phyloP scores from a whole-genome alignment of 108 stramenopile species.

The Phaeodactylum tricornutum region DNA sequence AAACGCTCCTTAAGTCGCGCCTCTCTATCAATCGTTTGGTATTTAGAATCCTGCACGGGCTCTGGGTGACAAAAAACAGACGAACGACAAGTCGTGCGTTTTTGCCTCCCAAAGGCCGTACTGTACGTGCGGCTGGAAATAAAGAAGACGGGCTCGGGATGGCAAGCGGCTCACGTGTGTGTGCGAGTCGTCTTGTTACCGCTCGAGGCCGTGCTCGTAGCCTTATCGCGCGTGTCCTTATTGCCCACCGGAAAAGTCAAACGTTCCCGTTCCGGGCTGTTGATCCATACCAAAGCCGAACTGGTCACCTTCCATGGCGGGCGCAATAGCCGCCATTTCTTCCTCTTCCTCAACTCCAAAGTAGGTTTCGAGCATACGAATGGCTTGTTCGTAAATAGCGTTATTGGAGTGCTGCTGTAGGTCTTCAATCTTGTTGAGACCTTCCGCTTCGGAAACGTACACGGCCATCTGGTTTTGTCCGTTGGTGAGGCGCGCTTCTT shows the following conservation, averaged over 20 bases:
- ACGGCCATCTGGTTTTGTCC: slow-evolving; percentile 87
- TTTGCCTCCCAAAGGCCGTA: too few species aligned
- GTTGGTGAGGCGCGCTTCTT: slow-evolving; percentile 70
- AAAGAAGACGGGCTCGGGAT: too few species aligned
- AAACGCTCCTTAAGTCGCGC: too few species aligned
- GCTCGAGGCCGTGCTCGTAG: too few species aligned
- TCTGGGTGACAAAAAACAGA: too few species aligned
- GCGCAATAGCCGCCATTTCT: slow-evolving; percentile 63
- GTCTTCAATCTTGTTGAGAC: slow-evolving; percentile 89
- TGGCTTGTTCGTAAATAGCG: slow-evolving; percentile 88
- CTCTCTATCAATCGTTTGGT: too few species aligned
- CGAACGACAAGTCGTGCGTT: too few species aligned
- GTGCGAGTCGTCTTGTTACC: too few species aligned
- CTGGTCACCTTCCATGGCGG: slow-evolving; percentile 51
- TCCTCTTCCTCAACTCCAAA: slow-evolving; percentile 91
- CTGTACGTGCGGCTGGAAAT: too few species aligned
- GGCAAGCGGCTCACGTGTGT: too few species aligned
- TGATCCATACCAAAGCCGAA: slow-evolving; percentile 65
- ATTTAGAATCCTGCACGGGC: too few species aligned
- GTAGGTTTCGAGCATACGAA: slow-evolving; percentile 87
- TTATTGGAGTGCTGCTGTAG: slow-evolving; percentile 92
- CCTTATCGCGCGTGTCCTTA: too few species aligned
- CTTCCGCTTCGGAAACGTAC: slow-evolving; percentile 87
- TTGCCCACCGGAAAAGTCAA: slow-evolving; percentile 31
- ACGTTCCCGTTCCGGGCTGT: slow-evolving; percentile 12